Evolutionary conservation across 768 basidiomycete species (phyloP), one percentile per base, ranked within the genome.

Genomic region (Clavaria fumosa): DNA sequence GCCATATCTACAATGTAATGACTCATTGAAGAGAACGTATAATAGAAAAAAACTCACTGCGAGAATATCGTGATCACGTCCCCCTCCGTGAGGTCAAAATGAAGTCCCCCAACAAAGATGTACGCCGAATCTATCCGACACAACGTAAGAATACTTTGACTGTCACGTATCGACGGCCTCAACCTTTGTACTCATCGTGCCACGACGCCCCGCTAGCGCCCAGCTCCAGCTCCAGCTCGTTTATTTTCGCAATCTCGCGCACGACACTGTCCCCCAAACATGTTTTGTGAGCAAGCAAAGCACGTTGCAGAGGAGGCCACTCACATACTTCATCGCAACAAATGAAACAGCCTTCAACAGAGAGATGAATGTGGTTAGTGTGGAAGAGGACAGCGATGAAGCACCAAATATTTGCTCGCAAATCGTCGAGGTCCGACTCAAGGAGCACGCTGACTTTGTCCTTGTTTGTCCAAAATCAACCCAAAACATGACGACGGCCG

Each of bases 41-140:
- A 31, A 35, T 11, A 27, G 30, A 18, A 20, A 32, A 22, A 20
- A 9, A 66, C 85, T 56, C 50, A 95, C 90, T 99, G 95, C 12
- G 93, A 97, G 60, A 96, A 93, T 41, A 97, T 89, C 11, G 89
- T 76, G 46, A 97, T 82, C 12, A 99, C 86, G 53, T 99, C 95
- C 39, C 95, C 95, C 59, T 99, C 95, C 2, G 95, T 95, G 34
- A 97, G 63, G 46, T 90, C 89, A 48, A 67, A 73, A 44, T 79
- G 68, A 21, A 99, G 68, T 14, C 93, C 91, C 30, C 95, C 91
- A 39, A 86, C 65, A 54, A 89, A 95, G 47, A 99, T 66, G 58
- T 97, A 95, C 11, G 95, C 95, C 32, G 90, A 95, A 57, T 96
- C 91, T 46, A 26, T 22, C 10, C 14, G 34, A 14, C 34, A 19